phyloP scores from a whole-genome alignment of 2,329 filamentous ascomycete species.

The Dactylellina haptotyla region DNA sequence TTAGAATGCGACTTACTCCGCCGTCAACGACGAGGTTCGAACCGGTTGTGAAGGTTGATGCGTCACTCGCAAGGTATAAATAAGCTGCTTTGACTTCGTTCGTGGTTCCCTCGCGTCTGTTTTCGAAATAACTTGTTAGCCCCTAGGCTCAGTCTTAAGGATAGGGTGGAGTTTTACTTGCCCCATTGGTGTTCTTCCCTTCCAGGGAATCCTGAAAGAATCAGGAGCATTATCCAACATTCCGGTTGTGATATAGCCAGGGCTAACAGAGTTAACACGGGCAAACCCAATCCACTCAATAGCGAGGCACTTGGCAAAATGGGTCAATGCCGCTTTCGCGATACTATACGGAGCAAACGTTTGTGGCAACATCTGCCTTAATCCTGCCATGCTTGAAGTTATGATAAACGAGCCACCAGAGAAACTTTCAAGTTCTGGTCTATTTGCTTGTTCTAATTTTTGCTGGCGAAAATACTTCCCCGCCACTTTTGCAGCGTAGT shows the following conservation, averaged over 20 bases:
- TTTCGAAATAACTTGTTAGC: not conserved
- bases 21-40: constrained; percentile 63
- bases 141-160: not conserved
- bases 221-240: constrained; percentile 72
- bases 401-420: constrained; percentile 76
- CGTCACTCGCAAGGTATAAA: constrained; percentile 66
- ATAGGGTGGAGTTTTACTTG: constrained; percentile 59
- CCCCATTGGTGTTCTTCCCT: constrained; percentile 81
- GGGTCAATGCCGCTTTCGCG: constrained; percentile 72
- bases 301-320: constrained; percentile 70
- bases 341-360: constrained; percentile 78
- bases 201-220: constrained; percentile 77
- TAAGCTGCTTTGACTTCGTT: constrained; percentile 73
- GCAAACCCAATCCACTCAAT: constrained; percentile 82
- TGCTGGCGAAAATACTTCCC: constrained; percentile 76
- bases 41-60: constrained; percentile 66
- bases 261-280: constrained; percentile 76
- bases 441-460: constrained; percentile 20
- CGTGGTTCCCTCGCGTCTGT: constrained; percentile 69
- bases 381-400: constrained; percentile 80
- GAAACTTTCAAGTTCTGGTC: constrained; percentile 70
- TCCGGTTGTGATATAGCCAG: constrained; percentile 79
- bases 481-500: constrained; percentile 78
- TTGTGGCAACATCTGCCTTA: constrained; percentile 80
- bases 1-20: constrained; percentile 22